phyloP scores from a whole-genome alignment of 768 basidiomycete genomes.

The Collybia sordida region DNA sequence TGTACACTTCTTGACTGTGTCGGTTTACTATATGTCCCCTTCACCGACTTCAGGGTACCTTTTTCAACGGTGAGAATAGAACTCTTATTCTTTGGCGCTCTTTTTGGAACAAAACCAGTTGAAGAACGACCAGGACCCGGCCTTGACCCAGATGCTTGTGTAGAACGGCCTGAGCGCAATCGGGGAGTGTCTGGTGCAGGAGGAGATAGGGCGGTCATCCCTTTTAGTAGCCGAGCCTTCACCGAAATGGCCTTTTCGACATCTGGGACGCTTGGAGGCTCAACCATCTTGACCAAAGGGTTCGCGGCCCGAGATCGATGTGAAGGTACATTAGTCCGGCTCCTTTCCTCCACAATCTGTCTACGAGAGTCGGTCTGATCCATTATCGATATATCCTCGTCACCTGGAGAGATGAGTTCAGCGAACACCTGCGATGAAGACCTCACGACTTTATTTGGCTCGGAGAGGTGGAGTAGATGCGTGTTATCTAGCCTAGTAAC shows the following conservation, averaged over 20 bases:
- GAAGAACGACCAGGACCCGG: slow-evolving; percentile 57
- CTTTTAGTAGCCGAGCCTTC: slow-evolving; percentile 45
- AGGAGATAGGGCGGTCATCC: slow-evolving; percentile 11
- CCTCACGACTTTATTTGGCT: background rate
- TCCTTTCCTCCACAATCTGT: slow-evolving; percentile 1
- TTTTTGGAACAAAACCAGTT: slow-evolving; percentile 26
- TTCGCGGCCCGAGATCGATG: slow-evolving; percentile 52
- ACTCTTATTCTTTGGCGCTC: slow-evolving; percentile 16
- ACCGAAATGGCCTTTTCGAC: slow-evolving; percentile 43
- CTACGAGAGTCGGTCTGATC: slow-evolving; percentile 10
- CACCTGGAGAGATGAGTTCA: background rate
- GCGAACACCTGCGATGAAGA: background rate
- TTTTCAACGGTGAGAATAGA: slow-evolving; percentile 56
- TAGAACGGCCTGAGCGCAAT: background rate
- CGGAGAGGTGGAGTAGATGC: background rate
- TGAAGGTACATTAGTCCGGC: slow-evolving; percentile 21
- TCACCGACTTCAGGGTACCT: slow-evolving; percentile 50
- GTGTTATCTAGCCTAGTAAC: too few species aligned
- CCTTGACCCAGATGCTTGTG: slow-evolving; percentile 20
- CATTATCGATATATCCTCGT: background rate
- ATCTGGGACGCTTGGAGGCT: slow-evolving; percentile 33
- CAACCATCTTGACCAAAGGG: slow-evolving; percentile 53
- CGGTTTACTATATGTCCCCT: slow-evolving; percentile 35
- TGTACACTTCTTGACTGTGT: background rate
- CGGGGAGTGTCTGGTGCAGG: slow-evolving; percentile 1